Conservation (phyloP, 2,329 filamentous ascomycete species). For the Cytospora schulzeri region DNA sequence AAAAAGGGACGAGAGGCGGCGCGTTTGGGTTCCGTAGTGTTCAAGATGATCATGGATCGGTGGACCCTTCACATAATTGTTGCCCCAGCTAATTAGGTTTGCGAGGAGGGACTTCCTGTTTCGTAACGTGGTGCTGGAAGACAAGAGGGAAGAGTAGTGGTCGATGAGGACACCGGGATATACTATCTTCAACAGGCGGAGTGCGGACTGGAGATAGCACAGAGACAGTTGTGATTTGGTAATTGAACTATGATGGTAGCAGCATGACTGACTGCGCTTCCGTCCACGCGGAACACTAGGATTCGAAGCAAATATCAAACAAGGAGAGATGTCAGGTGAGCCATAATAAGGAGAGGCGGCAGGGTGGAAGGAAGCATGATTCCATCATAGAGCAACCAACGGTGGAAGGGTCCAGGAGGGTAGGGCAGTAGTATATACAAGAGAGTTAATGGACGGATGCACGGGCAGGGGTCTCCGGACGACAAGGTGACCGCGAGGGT, state of each 20-base stretch:
- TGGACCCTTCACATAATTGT: constrained; percentile 12
- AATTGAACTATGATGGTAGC: constrained; percentile 5
- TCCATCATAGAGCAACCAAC: constrained; percentile 11
- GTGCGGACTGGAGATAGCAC: background rate
- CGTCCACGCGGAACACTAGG: constrained; percentile 6
- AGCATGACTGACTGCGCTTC: constrained; percentile 7
- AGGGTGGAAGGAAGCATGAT: constrained; percentile 15
- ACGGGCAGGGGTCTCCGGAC: constrained; percentile 3
- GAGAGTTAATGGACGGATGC: constrained; percentile 15
- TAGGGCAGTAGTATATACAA: constrained; percentile 17
- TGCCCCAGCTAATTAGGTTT: background rate
- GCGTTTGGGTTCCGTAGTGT: background rate
- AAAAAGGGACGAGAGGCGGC: background rate
- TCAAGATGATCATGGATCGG: background rate
- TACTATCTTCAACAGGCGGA: constrained; percentile 2
- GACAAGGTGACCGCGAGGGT: constrained; percentile 14
- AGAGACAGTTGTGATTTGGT: background rate
- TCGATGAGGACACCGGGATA: background rate
- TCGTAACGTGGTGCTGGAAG: background rate
- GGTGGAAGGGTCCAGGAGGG: constrained; percentile 11
- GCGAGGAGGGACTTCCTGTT: background rate
- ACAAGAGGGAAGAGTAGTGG: constrained; percentile 4
- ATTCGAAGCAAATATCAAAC: constrained; percentile 20
- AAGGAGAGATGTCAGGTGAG: constrained; percentile 10
- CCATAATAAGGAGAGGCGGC: constrained; percentile 5